These are phyloP conservation scores for Zygotorulaspora chibaensis DNA, from an alignment of 805 yeast genomes.

Conservation along the genomic window DNA sequence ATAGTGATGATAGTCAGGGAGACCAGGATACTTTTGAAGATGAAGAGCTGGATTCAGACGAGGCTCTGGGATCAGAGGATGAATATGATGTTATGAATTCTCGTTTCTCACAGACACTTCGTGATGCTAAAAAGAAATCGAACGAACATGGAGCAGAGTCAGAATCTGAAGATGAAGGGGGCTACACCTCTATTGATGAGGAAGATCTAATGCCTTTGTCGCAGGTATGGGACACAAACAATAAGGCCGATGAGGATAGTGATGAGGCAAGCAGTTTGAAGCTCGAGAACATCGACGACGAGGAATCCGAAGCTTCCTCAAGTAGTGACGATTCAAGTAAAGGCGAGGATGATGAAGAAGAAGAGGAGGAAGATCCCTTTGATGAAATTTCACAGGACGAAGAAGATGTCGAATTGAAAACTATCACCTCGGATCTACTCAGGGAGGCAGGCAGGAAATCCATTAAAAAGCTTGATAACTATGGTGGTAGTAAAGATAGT, in stretches of 20 bases:
- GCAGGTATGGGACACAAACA: conserved; percentile 87
- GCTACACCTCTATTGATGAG: conserved; percentile 73
- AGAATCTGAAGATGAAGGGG: conserved; percentile 52
- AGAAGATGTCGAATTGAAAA: conserved; percentile 52
- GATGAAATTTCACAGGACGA: conserved; percentile 44
- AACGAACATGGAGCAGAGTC: conserved; percentile 31
- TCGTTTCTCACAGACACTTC: conserved; percentile 62
- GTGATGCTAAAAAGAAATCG: conserved; percentile 47
- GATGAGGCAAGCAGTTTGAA: conserved; percentile 24
- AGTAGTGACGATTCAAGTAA: conserved; percentile 11
- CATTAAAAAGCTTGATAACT: conserved; percentile 47
- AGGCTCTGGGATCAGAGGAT: conserved; percentile 80
- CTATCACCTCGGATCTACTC: conserved; percentile 39
- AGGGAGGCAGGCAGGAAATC: conserved; percentile 33
- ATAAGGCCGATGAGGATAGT: conserved; percentile 27
- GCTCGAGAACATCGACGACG: conserved; percentile 22
- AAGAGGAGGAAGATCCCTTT: conserved; percentile 31
- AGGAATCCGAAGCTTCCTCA: conserved; percentile 12
- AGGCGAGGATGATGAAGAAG: conserved; percentile 19
- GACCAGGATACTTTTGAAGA: conserved; percentile 44
- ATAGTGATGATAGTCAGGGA: conserved; percentile 25
- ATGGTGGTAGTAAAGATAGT: conserved; percentile 57
- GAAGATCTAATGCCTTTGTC: conserved; percentile 68
- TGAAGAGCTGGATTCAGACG: conserved; percentile 79
- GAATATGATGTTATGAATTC: conserved; percentile 61